Percentiles rank a stretch among this genome's conserved stretches.
Evolutionary conservation across 2,329 filamentous ascomycete species (phyloP).

Genomic region (Lasiodiplodia gonubiensis): DNA sequence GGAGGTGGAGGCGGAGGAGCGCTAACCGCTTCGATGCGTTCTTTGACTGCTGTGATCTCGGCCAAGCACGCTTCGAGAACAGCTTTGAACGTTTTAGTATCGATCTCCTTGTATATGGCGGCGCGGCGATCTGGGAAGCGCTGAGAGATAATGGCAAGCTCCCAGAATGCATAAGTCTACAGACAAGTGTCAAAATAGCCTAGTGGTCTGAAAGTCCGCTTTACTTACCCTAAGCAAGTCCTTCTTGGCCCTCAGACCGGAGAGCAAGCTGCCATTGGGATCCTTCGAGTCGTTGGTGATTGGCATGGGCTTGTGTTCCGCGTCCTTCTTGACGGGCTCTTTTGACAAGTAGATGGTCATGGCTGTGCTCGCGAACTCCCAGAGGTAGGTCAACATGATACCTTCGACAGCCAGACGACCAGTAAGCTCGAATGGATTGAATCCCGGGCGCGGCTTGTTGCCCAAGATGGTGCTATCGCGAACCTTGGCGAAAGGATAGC

Average conservation of each 20-base stretch:
- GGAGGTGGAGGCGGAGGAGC: constrained; percentile 39
- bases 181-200: constrained; percentile 28
- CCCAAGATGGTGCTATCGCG: constrained; percentile 4
- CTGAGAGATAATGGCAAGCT: constrained; percentile 79
- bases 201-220: not conserved
- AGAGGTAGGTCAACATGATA: constrained; percentile 71
- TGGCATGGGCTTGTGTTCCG: constrained; percentile 56
- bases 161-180: constrained; percentile 87
- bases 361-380: constrained; percentile 76
- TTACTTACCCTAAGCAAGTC: constrained; percentile 69
- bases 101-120: constrained; percentile 84
- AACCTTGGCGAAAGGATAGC: constrained; percentile 53
- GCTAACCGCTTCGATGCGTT: constrained; percentile 64
- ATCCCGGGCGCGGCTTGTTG: constrained; percentile 17
- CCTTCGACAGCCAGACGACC: constrained; percentile 57
- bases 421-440: constrained; percentile 20
- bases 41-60: constrained; percentile 70
- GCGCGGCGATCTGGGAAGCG: constrained; percentile 76
- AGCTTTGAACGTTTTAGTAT: constrained; percentile 83
- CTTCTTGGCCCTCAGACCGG: constrained; percentile 83
- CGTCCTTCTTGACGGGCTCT: constrained; percentile 80
- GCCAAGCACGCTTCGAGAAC: constrained; percentile 72
- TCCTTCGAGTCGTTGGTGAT: constrained; percentile 86
- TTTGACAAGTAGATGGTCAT: constrained; percentile 83
- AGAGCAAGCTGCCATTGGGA: constrained; percentile 86